These are phyloP conservation scores for Rosa persica DNA, from an alignment of 306 rosid species.

Conservation along the genomic window DNA sequence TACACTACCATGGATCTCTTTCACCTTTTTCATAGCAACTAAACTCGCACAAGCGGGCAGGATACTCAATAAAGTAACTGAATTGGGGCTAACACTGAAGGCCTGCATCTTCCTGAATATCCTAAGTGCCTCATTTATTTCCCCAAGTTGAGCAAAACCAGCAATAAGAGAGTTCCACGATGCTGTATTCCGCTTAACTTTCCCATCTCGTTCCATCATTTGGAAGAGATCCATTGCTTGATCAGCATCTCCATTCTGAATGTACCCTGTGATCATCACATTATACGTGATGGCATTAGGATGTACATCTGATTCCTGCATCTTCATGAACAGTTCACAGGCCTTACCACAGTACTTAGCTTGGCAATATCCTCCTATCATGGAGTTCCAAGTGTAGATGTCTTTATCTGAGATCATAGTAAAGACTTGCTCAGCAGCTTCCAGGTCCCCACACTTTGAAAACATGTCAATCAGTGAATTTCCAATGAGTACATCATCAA, in stretches of 20 bases:
- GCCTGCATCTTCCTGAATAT: constrained; percentile 82
- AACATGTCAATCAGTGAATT: constrained; percentile 86
- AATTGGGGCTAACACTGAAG: constrained; percentile 51
- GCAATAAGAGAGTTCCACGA: constrained; percentile 90
- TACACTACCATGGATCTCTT: constrained; percentile 80
- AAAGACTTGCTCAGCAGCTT: constrained; percentile 69
- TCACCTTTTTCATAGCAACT: constrained; percentile 58
- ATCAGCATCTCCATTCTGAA: constrained; percentile 78
- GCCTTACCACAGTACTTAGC: constrained; percentile 90
- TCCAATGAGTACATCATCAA: constrained; percentile 47
- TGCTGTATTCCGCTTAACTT: constrained; percentile 65
- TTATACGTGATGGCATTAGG: constrained; percentile 88
- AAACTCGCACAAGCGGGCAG: constrained; percentile 76
- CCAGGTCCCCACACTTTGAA: constrained; percentile 75
- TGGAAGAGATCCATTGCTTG: constrained; percentile 76
- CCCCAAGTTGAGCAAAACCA: constrained; percentile 70
- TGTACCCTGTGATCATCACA: constrained; percentile 80
- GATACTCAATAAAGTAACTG: constrained; percentile 72
- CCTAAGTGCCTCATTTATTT: constrained; percentile 67
- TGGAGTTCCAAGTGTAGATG: constrained; percentile 86
- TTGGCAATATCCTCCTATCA: constrained; percentile 88
- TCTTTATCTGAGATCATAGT: constrained; percentile 63
- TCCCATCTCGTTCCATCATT: constrained; percentile 75
- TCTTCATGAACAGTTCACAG: constrained; percentile 68
- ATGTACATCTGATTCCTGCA: constrained; percentile 71